Evolutionary conservation across 2,329 filamentous ascomycete genomes (phyloP), one percentile per base, ranked within the genome.

Genomic region (Ophiosphaerella herpotricha): DNA sequence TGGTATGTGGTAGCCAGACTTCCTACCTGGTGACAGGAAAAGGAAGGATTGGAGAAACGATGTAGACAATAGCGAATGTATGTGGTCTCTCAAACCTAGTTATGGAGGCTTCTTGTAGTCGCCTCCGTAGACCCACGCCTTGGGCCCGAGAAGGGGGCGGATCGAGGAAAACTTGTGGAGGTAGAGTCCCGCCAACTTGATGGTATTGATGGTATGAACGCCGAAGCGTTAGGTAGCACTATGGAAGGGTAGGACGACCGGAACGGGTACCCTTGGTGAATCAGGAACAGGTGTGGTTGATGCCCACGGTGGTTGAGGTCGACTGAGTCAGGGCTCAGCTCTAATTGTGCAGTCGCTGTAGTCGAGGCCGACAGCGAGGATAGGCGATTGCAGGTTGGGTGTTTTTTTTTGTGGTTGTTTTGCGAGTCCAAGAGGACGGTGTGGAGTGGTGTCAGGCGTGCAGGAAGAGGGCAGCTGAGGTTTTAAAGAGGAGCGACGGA

Each of bases 71-170:
- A 54, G 54, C 36, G 52, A 60, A 43, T 55, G 55, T 50, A 44
- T 54, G 44, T 14, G 39, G 32, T 39, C 49, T n/a, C 36, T 52
- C 26, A 75, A 75, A 74, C 66, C 81, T 76, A 93, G 79, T 97
- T 97, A 97, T 83, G 93, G 93, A 75, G 94, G 93, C 80, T 96
- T 93, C 82, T 91, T 94, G 82, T 72, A 71, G 60, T 94, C 90
- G 81, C 91, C 90, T 88, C 93, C 92, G 77, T 93, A 93, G 86
- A 95, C 91, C 91, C 91, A 90, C 82, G 87, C 86, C 75, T 87
- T 86, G 78, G 91, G 93, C 82, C 91, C 91, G 76, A 93, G 87
- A 80, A 96, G 90, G 85, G 91, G 92, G 82, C 88, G 88, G 74
- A 88, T 82, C 79, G 88, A 87, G 76, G 86, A 87, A 76, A 89